Evolutionary conservation across 2,329 filamentous ascomycete species (phyloP), one percentile per base, ranked within the genome.

Genomic region (Iodosphaeria phyllophila): DNA sequence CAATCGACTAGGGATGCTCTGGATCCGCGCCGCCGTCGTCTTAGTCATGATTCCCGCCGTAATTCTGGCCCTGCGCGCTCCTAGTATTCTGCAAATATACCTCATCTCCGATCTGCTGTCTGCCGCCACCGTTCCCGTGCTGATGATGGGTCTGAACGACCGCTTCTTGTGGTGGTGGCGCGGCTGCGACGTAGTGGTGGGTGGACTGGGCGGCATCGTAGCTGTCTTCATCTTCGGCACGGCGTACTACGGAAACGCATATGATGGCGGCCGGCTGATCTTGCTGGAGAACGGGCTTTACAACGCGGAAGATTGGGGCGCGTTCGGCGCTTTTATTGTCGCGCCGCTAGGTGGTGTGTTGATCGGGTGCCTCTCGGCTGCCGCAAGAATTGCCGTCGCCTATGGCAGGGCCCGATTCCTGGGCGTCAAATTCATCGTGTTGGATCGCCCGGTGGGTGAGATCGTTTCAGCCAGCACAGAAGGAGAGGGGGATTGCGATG

Each of bases 151-250:
- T 1, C 54, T 89, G 6, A 62, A 54, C 17, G 65, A 78, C 24
- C 52, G 51, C 22, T 54, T 53, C 41, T 78, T 76, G 51, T n/a
- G n/a, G n/a, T 83, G 67, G 57, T 80, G 77, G 71, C 66, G 71
- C 21, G 79, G 79, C 10, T 77, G 80, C 38, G 79, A 89, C 47
- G 76, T 86, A 15, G 67, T 89, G 10, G 61, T 75, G 16, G 79
- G 77, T 28, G 75, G 77, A 0, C 56, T 86, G 0, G 79, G 79
- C 7, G 79, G 79, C 11, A 68, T 89, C 26, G 47, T 89, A 13
- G 73, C 73, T 8, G 74, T 89, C 32, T 89, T 84, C 52, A 60
- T 86, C 39, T 89, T 84, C 35, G 79, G 79, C 4, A 58, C 73
- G 9, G 64, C 82, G 31, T 89, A 84, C 54, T 84, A 77, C 42